Evolutionary conservation across 2,329 filamentous ascomycete genomes (phyloP).

Genomic region (Aspergillus calidoustus): DNA sequence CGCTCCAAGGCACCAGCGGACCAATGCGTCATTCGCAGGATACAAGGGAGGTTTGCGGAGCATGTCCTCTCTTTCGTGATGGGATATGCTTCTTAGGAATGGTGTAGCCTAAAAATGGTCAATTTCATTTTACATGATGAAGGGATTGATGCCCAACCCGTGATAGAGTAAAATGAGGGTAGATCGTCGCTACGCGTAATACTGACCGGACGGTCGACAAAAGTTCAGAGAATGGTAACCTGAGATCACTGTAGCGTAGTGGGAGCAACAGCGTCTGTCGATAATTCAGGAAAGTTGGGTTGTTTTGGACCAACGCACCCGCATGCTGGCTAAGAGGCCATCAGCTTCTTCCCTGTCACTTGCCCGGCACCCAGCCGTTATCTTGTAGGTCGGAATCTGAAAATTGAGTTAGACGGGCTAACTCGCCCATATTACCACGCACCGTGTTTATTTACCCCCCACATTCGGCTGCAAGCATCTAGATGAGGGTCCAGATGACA

Average conservation of each 20-base stretch:
- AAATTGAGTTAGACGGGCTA: not conserved
- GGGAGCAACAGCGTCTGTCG: not conserved
- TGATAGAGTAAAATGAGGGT: conserved; percentile 10
- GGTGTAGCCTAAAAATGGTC: not conserved
- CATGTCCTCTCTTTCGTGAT: not conserved
- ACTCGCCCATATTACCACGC: conserved; percentile 1
- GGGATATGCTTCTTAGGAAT: not conserved
- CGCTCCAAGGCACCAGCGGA: not conserved
- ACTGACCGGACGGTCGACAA: conserved; percentile 11
- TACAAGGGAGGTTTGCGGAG: not conserved
- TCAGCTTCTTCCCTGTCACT: conserved; percentile 14
- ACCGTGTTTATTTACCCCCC: conserved; percentile 2
- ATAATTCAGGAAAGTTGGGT: conserved; percentile 8
- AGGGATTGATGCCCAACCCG: conserved; percentile 7
- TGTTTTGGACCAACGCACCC: not conserved
- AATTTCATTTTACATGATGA: conserved; percentile 7
- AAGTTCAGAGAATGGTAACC: conserved; percentile 9
- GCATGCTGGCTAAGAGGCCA: not conserved
- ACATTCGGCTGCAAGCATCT: conserved; percentile 10
- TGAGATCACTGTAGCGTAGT: no score
- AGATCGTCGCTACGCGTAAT: conserved; percentile 6
- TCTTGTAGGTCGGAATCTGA: conserved; percentile 3
- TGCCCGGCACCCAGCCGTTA: conserved; percentile 3
- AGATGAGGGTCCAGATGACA: conserved; percentile 4
- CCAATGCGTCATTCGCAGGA: no score